phyloP scores from a whole-genome alignment of 2,329 filamentous ascomycete genomes.

The Fusarium buxicola region DNA sequence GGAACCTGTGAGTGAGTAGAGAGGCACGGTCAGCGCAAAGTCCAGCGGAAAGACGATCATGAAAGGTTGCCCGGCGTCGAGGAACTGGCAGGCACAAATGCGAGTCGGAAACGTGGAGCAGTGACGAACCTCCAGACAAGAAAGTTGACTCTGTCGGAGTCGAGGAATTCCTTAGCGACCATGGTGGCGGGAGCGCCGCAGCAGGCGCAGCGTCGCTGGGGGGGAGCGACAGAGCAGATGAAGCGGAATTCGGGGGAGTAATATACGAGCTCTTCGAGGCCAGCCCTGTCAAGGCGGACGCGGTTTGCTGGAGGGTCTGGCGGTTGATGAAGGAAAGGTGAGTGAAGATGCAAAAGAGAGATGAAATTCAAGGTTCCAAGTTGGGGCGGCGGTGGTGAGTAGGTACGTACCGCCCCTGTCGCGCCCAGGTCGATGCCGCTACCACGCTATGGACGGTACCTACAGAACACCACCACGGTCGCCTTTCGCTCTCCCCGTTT shows the following conservation, averaged over 20 bases:
- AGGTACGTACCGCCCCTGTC: conserved; percentile 45
- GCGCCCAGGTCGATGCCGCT: conserved; percentile 23
- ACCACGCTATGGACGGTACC: conserved; percentile 6
- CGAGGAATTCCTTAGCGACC: conserved; percentile 69
- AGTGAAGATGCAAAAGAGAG: conserved; percentile 51
- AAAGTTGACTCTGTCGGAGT: conserved; percentile 77
- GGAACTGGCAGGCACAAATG: conserved; percentile 31
- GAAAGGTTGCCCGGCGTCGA: conserved; percentile 6
- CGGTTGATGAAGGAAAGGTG: conserved; percentile 43
- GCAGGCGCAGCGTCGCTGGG: conserved; percentile 49
- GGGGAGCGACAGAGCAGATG: conserved; percentile 29
- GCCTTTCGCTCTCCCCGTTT: conserved; percentile 43
- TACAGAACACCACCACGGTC: conserved; percentile 34
- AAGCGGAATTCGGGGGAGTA: conserved; percentile 21
- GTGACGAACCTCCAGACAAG: conserved; percentile 75
- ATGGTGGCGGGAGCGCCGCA: conserved; percentile 55
- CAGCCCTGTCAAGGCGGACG: conserved; percentile 34
- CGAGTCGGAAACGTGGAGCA: conserved; percentile 44
- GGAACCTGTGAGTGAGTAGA: conserved; percentile 59
- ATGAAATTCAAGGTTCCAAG: conserved; percentile 50
- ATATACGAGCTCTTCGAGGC: conserved; percentile 33
- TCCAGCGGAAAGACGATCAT: conserved; percentile 22
- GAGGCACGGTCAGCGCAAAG: conserved; percentile 37
- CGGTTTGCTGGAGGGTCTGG: conserved; percentile 29
- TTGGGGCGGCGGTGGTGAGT: conserved; percentile 45